These are phyloP conservation scores for Thymus mandschuricus DNA, from an alignment of 257 asterid genomes.

Conservation along the genomic window DNA sequence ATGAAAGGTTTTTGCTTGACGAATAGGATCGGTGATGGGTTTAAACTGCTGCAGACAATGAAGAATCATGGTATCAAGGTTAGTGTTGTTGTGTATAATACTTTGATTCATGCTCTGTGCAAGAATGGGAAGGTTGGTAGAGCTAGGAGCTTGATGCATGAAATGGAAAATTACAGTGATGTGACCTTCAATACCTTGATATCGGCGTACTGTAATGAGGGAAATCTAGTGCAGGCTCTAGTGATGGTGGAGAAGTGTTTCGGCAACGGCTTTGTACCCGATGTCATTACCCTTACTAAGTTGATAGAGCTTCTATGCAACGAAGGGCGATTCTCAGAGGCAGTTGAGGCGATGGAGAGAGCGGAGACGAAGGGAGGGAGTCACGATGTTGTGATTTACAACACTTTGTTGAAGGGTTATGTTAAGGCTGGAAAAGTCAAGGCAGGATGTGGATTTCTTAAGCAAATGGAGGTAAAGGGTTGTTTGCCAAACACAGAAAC, in stretches of 20 bases:
- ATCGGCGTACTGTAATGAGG: slow-evolving; percentile 77
- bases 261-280: slow-evolving; percentile 65
- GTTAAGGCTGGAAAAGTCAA: slow-evolving; percentile 64
- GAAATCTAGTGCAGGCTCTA: slow-evolving; percentile 66
- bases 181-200: slow-evolving; percentile 77
- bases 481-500: slow-evolving; percentile 75
- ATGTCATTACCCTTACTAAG: slow-evolving; percentile 70
- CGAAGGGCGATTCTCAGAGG: slow-evolving; percentile 62
- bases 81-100: slow-evolving; percentile 70
- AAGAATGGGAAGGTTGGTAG: slow-evolving; percentile 84
- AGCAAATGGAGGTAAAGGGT: slow-evolving; percentile 90
- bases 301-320: slow-evolving; percentile 57
- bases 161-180: slow-evolving; percentile 62
- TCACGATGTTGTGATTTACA: slow-evolving; percentile 70
- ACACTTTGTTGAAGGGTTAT: slow-evolving; percentile 73
- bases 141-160: slow-evolving; percentile 82
- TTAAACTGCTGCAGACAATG: slow-evolving; percentile 78
- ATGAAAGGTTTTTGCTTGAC: slow-evolving; percentile 97
- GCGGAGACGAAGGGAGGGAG: slow-evolving; percentile 72
- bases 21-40: slow-evolving; percentile 84
- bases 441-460: slow-evolving; percentile 52
- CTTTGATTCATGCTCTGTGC: slow-evolving; percentile 77
- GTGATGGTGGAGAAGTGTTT: slow-evolving; percentile 85
- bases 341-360: slow-evolving; percentile 73
- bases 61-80: slow-evolving; percentile 55